Evolutionary conservation across 2,329 filamentous ascomycete species (phyloP).

Genomic region (Tolypocladium endophyticum): DNA sequence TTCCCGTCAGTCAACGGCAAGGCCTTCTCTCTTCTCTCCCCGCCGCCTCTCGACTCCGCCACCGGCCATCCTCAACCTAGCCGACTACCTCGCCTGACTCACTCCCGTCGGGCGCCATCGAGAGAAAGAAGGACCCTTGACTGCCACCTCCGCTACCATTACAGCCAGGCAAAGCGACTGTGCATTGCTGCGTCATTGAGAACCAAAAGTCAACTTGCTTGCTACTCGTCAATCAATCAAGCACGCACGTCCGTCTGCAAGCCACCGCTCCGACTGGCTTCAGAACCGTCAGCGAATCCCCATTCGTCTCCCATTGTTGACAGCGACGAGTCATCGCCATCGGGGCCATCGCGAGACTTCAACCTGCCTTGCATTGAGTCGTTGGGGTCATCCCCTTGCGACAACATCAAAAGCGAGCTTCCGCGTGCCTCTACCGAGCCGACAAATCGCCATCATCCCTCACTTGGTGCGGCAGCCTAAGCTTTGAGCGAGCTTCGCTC

Average conservation of each 20-base stretch:
- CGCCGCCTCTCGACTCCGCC: not conserved
- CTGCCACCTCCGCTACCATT: not conserved
- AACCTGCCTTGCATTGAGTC: conserved; percentile 10
- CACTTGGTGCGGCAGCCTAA: conserved; percentile 12
- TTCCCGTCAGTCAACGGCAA: conserved; percentile 13
- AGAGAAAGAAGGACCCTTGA: conserved; percentile 21
- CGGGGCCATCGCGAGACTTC: not conserved
- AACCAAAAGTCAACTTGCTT: not conserved
- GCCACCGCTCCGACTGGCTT: not conserved
- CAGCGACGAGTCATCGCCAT: not conserved
- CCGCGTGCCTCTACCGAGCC: conserved; percentile 10
- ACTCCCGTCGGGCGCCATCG: conserved; percentile 10
- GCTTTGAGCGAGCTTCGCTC: conserved; percentile 19
- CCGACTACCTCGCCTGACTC: conserved; percentile 10
- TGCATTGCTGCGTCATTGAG: not conserved
- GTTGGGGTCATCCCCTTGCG: conserved; percentile 12
- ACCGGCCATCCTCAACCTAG: conserved; percentile 9
- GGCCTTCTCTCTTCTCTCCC: conserved; percentile 25
- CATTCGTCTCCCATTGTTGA: not conserved
- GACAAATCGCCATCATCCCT: conserved; percentile 6
- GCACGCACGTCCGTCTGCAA: not conserved
- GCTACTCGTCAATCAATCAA: not conserved
- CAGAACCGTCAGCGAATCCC: not conserved
- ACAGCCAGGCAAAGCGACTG: not conserved
- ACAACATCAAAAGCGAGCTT: conserved; percentile 5